Evolutionary conservation across 225 moss, liverwort and hornwort species (phyloP).

Genomic region (Asterella californica): DNA sequence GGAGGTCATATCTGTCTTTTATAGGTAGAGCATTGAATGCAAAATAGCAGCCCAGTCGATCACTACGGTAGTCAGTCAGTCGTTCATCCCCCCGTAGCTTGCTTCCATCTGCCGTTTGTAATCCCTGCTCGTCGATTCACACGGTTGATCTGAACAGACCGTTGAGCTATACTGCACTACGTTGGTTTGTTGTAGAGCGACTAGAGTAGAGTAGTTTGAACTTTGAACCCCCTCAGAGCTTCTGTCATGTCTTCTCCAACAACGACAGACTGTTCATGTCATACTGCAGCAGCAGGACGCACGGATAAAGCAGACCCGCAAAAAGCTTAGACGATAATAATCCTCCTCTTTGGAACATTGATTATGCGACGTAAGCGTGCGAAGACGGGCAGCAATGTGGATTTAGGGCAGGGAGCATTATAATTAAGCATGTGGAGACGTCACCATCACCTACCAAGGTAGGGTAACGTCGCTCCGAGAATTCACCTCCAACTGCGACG

Average conservation of each 20-base stretch:
- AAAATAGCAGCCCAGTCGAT: background rate
- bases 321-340: too few species aligned
- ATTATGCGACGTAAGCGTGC: too few species aligned
- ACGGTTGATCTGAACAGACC: background rate
- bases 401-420: too few species aligned
- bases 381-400: too few species aligned
- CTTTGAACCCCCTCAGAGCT: background rate
- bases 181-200: too few species aligned
- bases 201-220: conserved; percentile 5
- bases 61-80: background rate
- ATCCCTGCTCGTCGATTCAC: background rate
- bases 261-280: conserved; percentile 7
- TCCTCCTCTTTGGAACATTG: too few species aligned
- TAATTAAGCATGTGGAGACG: too few species aligned
- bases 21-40: background rate
- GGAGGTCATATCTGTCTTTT: background rate
- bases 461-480: too few species aligned
- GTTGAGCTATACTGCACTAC: background rate
- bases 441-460: too few species aligned
- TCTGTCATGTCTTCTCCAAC: conserved; percentile 9
- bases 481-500: too few species aligned
- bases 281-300: background rate
- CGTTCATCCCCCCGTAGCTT: background rate
- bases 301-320: background rate
- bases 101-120: too few species aligned